Percentiles rank a stretch among this genome's conserved stretches.
Evolutionary conservation across 768 basidiomycete species (phyloP).

Genomic region (Phanerodontia chrysosporium): DNA sequence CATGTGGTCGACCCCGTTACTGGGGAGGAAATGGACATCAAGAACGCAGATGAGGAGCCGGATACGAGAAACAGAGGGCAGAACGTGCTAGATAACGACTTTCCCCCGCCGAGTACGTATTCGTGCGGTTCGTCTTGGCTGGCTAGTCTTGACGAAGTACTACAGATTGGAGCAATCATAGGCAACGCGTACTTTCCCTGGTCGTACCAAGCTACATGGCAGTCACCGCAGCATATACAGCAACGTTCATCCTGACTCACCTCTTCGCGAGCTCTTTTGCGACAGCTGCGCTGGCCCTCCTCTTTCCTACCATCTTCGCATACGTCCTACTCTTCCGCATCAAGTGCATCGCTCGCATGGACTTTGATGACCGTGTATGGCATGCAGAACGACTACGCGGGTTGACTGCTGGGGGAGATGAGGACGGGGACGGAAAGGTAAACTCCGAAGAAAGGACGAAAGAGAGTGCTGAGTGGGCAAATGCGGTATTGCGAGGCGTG

Average conservation of each 20-base stretch:
- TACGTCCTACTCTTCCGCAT: slow-evolving; percentile 23
- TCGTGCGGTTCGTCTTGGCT: not conserved
- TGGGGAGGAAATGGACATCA: slow-evolving; percentile 43
- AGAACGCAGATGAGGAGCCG: slow-evolving; percentile 35
- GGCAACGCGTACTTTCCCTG: slow-evolving; percentile 15
- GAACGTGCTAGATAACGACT: slow-evolving; percentile 26
- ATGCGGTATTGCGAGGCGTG: slow-evolving; percentile 52
- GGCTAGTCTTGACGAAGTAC: not conserved
- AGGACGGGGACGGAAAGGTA: slow-evolving; percentile 25
- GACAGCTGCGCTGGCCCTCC: slow-evolving; percentile 12
- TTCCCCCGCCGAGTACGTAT: slow-evolving; percentile 26
- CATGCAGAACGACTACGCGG: slow-evolving; percentile 30
- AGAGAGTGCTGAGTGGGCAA: slow-evolving; percentile 60
- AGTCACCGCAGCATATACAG: slow-evolving; percentile 18
- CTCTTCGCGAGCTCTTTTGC: slow-evolving; percentile 12
- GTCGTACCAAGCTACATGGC: slow-evolving; percentile 17
- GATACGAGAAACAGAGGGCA: slow-evolving; percentile 20
- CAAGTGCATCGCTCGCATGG: slow-evolving; percentile 17
- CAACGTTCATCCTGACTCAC: slow-evolving; percentile 15
- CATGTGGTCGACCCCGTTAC: slow-evolving; percentile 46
- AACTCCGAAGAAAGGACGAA: slow-evolving; percentile 24
- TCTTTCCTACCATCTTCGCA: slow-evolving; percentile 18
- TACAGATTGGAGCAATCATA: slow-evolving; percentile 26
- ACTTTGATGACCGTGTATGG: slow-evolving; percentile 29
- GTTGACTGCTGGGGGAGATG: slow-evolving; percentile 23